Evolutionary conservation across 129 eudicot species (phyloP), one percentile per base, ranked within the genome.

Genomic region (Flaveria linearis): DNA sequence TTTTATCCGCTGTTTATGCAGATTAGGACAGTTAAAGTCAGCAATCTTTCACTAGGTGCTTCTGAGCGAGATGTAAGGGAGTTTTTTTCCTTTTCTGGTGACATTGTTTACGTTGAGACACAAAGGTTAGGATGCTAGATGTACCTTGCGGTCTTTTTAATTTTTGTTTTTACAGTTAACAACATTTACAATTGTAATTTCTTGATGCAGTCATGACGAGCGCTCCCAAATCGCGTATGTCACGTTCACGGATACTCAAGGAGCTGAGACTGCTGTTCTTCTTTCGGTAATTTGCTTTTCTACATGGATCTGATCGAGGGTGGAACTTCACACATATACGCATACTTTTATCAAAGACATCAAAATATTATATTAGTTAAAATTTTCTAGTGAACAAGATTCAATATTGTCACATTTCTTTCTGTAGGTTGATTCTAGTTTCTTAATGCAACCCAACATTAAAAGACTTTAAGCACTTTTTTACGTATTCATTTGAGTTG

Each of bases 21-120:
- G 99, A 82, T 80, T 41, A 89, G 36, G 76, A 89, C 96, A 12
- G 97, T 91, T 11, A 89, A 89, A 84, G 99, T 95, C 79, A 91
- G 94, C 94, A 91, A 95, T 83, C 84, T 95, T 42, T 95, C 99
- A 10, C 78, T 89, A 17, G 93, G 91, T 56, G 99, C 99, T 36
- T 78, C 96, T 12, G 89, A 89, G 77, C 89, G 88, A 68, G 99
- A 95, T 61, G 78, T 95, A 74, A 82, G 85, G 84, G 99, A 95
- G 84, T 95, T 95, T 87, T 95, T 95, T 74, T 95, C 99, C 36
- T 95, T 95, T 61, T 95, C 99, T 71, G 97, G 99, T 53, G 96
- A 91, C 69, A 87, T 95, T 57, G 85, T 85, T 68, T 95, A 91
- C 83, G 89, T 95, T 51, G 99, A 95, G 84, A 89, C 87, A 76